These are phyloP conservation scores for Lentinus brumalis DNA, from an alignment of 768 basidiomycete genomes.

Conservation along the genomic window DNA sequence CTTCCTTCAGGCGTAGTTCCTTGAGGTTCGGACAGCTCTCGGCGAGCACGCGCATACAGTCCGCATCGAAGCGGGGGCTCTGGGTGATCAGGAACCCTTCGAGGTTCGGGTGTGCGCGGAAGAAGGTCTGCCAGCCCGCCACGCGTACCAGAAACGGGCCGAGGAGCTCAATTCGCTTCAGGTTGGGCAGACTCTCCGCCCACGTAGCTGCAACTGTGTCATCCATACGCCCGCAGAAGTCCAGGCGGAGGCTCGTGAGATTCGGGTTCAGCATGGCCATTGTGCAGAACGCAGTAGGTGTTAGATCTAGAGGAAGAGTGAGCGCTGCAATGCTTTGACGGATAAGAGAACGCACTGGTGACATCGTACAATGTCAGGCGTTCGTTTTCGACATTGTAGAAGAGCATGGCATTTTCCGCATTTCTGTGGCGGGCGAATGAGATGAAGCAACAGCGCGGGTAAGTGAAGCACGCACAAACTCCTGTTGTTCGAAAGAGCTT, in stretches of 20 bases:
- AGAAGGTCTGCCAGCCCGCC: constrained; percentile 74
- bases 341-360: constrained; percentile 62
- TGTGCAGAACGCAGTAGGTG: constrained; percentile 64
- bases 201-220: constrained; percentile 61
- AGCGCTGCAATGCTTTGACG: neutral
- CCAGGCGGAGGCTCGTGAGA: constrained; percentile 74
- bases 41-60: constrained; percentile 63
- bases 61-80: constrained; percentile 81
- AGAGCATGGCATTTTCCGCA: constrained; percentile 73
- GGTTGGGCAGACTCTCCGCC: constrained; percentile 60
- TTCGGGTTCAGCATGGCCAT: constrained; percentile 85
- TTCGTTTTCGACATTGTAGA: constrained; percentile 75
- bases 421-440: constrained; percentile 1
- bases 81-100: constrained; percentile 79
- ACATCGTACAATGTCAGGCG: constrained; percentile 82
- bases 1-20: constrained; percentile 78
- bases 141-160: constrained; percentile 85
- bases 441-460: neutral
- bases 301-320: constrained; percentile 52
- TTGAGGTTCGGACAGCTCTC: constrained; percentile 53
- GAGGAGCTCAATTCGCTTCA: constrained; percentile 76
- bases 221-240: constrained; percentile 84
- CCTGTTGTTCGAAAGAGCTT: constrained; percentile 79
- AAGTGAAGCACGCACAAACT: constrained; percentile 60
- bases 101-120: constrained; percentile 63